Evolutionary conservation across 257 asterid genomes (phyloP).

Genomic region (Solanum megistacrolobum): DNA sequence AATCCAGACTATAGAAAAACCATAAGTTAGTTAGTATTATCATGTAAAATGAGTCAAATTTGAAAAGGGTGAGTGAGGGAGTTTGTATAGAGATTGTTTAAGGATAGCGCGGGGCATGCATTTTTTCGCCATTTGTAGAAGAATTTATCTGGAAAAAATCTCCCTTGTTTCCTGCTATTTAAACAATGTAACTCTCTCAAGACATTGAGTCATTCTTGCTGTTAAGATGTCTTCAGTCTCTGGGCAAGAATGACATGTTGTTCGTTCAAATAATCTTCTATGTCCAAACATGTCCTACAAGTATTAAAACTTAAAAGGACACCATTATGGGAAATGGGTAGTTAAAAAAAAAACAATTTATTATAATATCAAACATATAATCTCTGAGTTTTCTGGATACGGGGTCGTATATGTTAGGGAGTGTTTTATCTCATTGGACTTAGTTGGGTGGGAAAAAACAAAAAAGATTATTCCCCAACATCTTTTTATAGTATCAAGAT

Average conservation of each 20-base stretch:
- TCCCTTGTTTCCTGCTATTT: not conserved
- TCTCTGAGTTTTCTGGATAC: not conserved
- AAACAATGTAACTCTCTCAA: constrained; percentile 14
- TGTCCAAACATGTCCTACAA: not conserved
- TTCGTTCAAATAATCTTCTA: not conserved
- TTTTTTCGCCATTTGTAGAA: constrained; percentile 20
- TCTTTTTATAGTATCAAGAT: not conserved
- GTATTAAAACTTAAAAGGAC: not conserved
- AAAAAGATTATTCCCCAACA: not conserved
- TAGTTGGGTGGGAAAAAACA: no score
- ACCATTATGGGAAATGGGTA: not conserved
- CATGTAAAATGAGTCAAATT: constrained; percentile 12
- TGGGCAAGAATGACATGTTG: not conserved
- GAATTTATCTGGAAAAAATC: constrained; percentile 16
- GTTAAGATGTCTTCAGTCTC: not conserved
- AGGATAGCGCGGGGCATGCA: constrained; percentile 4
- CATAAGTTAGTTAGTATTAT: constrained; percentile 4
- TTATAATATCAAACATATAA: not conserved
- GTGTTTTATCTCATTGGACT: not conserved
- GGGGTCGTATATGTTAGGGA: accelerated
- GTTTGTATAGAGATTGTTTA: constrained; percentile 36
- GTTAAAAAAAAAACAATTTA: not conserved
- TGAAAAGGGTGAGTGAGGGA: constrained; percentile 17
- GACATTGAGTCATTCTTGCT: not conserved
- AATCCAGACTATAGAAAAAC: constrained; percentile 3